Evolutionary conservation across 345 rosid genomes (phyloP), one percentile per base, ranked within the genome.

Genomic region (Abelmoschus esculentus): DNA sequence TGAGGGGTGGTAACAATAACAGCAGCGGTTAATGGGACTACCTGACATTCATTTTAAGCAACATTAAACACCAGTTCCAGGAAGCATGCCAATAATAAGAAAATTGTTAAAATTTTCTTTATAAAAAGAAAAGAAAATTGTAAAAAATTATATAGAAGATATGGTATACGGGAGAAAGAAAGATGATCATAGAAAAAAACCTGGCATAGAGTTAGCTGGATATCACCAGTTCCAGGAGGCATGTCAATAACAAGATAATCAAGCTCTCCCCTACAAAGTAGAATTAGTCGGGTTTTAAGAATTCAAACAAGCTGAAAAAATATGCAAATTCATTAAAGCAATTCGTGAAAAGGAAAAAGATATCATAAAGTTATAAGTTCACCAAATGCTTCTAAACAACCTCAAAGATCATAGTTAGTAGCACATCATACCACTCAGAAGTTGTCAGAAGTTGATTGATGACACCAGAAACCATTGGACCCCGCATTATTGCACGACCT

Each of bases 151-250:
- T 40, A 58, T 14, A 7, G 55, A 28, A 14, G 29, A 3, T 12
- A 11, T 29, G 28, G 36, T 31, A 29, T 12, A 2, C 6, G 52
- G 70, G 73, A 7, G 12, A 18, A 59, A 4, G 53, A 36, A 11
- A 61, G n/a, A 38, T 40, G 15, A 70, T 70, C 32, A 52, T 31
- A 34, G 76, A 58, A 19, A 1, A 52, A 42, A 76, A 93, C 98
- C 97, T 90, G 98, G 84, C 98, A 93, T 78, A 93, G 78, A 47
- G 97, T 90, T 49, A 93, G 91, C 74, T 90, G 98, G 75, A 93
- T 93, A 73, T 93, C 98, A 70, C 98, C 98, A 64, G 98, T 93
- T 83, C 98, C 98, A 8, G 97, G 98, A 18, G 98, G 98, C 98
- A 93, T 93, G 88, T 93, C 98, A 52, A 93, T 86, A 19, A 93